phyloP scores from a whole-genome alignment of 1,284 basidiomycete genomes.

The Agroathelia rolfsii region DNA sequence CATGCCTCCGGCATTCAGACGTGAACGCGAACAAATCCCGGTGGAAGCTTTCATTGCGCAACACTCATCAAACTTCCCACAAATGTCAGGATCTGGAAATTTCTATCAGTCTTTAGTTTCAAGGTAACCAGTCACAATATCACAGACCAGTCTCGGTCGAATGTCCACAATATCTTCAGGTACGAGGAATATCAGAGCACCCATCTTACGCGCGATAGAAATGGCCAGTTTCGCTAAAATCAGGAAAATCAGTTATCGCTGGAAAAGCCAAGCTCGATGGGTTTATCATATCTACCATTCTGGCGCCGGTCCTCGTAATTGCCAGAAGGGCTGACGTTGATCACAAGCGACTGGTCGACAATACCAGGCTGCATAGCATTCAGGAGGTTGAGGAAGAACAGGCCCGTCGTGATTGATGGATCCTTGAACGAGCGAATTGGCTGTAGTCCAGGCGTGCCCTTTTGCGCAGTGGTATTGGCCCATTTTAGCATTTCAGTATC shows the following conservation, averaged over 20 bases:
- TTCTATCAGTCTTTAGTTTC: too few relatives aligned
- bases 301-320: conserved; percentile 84
- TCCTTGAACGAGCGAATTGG: conserved; percentile 77
- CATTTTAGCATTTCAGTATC: conserved; percentile 54
- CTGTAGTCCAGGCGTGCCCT: conserved; percentile 53
- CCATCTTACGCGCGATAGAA: conserved; percentile 95
- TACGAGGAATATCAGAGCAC: conserved; percentile 93
- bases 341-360: conserved; percentile 47
- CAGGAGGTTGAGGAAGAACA: conserved; percentile 53
- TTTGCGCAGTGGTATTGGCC: conserved; percentile 87
- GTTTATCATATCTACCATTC: conserved; percentile 77
- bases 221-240: conserved; percentile 88
- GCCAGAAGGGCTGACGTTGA: conserved; percentile 39
- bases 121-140: too few relatives aligned
- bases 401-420: conserved; percentile 36
- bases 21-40: too few relatives aligned
- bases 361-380: conserved; percentile 49
- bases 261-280: conserved; percentile 1
- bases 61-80: too few relatives aligned
- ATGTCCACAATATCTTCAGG: conserved; percentile 94
- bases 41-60: too few relatives aligned
- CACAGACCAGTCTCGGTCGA: conserved; percentile 76
- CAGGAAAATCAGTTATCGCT: not conserved
- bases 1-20: too few relatives aligned
- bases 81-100: too few relatives aligned